A percentile compares a stretch with the other conserved stretches of the same genome.
phyloP scores from a whole-genome alignment of 306 rosid species.

The Medicago truncatula region DNA sequence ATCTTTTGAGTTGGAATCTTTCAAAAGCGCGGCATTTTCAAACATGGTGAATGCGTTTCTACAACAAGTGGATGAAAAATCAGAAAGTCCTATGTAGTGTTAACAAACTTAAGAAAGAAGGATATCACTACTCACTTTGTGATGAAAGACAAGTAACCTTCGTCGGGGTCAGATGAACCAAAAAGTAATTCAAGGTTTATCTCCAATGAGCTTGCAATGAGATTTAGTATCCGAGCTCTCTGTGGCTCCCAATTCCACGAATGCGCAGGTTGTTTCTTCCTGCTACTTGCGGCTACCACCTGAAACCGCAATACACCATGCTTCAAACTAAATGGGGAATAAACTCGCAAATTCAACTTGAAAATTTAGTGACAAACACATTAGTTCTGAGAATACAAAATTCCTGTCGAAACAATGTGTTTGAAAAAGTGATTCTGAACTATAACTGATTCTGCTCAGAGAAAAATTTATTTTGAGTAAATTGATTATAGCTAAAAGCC shows the following conservation, averaged over 20 bases:
- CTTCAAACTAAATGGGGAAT: conserved; percentile 26
- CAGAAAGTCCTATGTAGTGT: conserved; percentile 27
- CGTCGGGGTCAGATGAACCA: conserved; percentile 76
- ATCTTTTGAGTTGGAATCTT: conserved; percentile 75
- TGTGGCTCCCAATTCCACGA: conserved; percentile 94
- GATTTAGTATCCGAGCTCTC: conserved; percentile 77
- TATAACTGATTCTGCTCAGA: neutral
- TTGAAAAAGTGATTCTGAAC: neutral
- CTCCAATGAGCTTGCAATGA: conserved; percentile 92
- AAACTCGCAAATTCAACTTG: neutral
- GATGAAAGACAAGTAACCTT: conserved; percentile 75
- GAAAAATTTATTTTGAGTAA: too few species aligned
- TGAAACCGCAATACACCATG: conserved; percentile 36
- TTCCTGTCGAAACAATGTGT: neutral
- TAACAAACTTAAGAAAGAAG: neutral
- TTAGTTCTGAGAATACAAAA: neutral
- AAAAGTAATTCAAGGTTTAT: conserved; percentile 80
- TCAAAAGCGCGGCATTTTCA: conserved; percentile 68
- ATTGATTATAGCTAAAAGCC: too few species aligned
- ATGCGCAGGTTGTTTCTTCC: conserved; percentile 64
- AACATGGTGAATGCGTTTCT: conserved; percentile 81
- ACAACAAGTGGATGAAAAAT: conserved; percentile 35
- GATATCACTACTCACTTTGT: conserved; percentile 70
- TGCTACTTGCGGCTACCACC: conserved; percentile 65
- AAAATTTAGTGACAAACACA: neutral